Base-by-base conservation (phyloP, 345 rosid genomes). In the Eucalyptus marginata region DNA sequence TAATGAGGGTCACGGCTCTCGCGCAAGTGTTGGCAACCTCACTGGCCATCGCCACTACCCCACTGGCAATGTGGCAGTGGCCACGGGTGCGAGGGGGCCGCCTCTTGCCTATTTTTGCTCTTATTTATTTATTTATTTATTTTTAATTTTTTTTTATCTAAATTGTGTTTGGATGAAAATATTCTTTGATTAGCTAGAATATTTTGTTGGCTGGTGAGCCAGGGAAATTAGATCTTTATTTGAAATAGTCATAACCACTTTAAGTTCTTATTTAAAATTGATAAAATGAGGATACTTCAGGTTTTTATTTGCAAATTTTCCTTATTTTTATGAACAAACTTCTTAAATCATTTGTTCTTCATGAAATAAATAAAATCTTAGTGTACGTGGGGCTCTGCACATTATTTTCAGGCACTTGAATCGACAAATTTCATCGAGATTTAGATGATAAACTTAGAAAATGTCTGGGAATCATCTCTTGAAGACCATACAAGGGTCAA, bases 1-100 rank as follows among this genome's bases (percentile, higher is more conserved):
- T 18, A 2, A 20, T 18, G 58, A 52, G 24, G 2, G 10, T 1
- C 58, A 3, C 2, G 4, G 0, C 58, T 52, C 58, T 52, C 1
- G 1, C 58, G 4, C 0, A 18, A 0, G 58, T 52, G 10, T 52
- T 0, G 2, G 5, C 58, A 52, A 20, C 0, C 58, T 20, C 10
- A 8, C 2, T 3, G 2, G 1, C 10, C 24, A 18, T 52, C 4
- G 4, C 56, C 10, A 52, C 1, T 4, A 1, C 24, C 56, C 10
- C 56, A 52, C 0, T 0, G 10, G 1, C 24, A 18, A 52, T 52
- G 56, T 1, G 56, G 56, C 0, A 52, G 4, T 18, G 2, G 10
- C 24, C 56, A 52, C 0, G 17, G 4, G 56, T 51, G 54, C 8
- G 54, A 16, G 9, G 22, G 4, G 22, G 4, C 54, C 17, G 4